Evolutionary conservation across 2,329 filamentous ascomycete species (phyloP), one percentile per base, ranked within the genome.

Genomic region (Albifimbria verrucaria): DNA sequence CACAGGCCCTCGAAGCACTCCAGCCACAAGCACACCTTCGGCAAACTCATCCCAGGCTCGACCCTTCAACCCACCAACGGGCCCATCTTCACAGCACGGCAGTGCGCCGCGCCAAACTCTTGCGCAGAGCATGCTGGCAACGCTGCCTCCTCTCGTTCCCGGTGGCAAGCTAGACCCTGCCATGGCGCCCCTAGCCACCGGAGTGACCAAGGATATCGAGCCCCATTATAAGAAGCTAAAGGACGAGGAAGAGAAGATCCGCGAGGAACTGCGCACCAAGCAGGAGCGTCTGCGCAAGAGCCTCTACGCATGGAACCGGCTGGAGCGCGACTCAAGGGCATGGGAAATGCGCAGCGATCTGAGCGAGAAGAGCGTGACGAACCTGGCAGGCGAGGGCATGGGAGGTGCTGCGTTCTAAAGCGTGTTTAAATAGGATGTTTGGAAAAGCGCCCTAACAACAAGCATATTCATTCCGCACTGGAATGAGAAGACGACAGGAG

Each of bases 31-130:
- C 58, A 62, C 60, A 25, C 68, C 71, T 20, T 62, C 74, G 9
- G 67, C 73, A 9, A 73, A 74, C 3, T 70, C 77, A 63, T 53
- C 68, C 62, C 56, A 80, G 72, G 55, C 62, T 22, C 65, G 71
- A 17, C 74, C 79, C 0, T 83, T 84, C 64, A 83, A 83, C 57
- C 80, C 80, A 2, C 81, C 80, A 3, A 83, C 81, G 2, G 81
- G 81, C 3, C 81, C 80, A n/a, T 69, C 72, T 18, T 63, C 68
- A n/a, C 69, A 72, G 55, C 70, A 72, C 54, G 61, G 66, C 45
- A 61, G 64, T 52, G 64, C 60, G 52, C 63, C 68, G 45, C 70
- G 75, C 22, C 76, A 73, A 51, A 77, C 75, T 21, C 68, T 84
- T 10, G 79, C 77, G 2, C 80, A 84, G 57, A 77, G 71, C 60